Evolutionary conservation across 75 land plant genomes (phyloP).

Genomic region (Cryptomeria japonica): DNA sequence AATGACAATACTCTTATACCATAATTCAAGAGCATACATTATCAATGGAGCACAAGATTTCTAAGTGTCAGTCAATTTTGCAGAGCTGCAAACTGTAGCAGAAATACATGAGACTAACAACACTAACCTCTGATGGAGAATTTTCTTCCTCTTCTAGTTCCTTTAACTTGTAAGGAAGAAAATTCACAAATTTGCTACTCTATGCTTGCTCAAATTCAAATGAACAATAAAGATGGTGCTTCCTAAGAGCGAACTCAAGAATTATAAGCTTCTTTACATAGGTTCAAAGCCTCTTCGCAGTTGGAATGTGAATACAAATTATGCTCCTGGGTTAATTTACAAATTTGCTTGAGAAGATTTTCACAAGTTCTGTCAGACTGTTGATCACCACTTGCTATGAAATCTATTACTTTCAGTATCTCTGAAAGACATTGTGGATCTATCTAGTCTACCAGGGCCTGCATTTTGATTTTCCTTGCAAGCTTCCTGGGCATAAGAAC

Average conservation of each 20-base stretch:
- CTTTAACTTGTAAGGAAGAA: background rate
- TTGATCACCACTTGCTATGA: slow-evolving; percentile 18
- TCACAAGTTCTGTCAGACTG: background rate
- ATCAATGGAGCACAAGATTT: background rate
- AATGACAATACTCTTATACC: background rate
- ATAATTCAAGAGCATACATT: background rate
- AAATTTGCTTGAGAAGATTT: background rate
- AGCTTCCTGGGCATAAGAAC: slow-evolving; percentile 12
- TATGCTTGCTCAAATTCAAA: background rate
- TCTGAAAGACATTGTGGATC: slow-evolving; percentile 7
- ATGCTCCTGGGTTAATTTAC: background rate
- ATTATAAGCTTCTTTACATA: background rate
- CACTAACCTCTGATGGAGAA: background rate
- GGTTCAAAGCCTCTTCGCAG: background rate
- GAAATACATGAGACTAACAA: background rate
- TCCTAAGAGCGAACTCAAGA: background rate
- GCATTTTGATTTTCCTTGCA: slow-evolving; percentile 12
- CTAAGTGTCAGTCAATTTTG: background rate
- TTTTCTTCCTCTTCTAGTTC: background rate
- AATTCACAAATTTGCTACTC: background rate
- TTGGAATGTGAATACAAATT: background rate
- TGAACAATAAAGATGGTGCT: background rate
- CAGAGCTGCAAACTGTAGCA: background rate
- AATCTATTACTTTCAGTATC: slow-evolving; percentile 21
- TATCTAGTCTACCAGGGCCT: slow-evolving; percentile 15